Evolutionary conservation across 768 basidiomycete species (phyloP), one percentile per base, ranked within the genome.

Genomic region (Lactarius tabidus): DNA sequence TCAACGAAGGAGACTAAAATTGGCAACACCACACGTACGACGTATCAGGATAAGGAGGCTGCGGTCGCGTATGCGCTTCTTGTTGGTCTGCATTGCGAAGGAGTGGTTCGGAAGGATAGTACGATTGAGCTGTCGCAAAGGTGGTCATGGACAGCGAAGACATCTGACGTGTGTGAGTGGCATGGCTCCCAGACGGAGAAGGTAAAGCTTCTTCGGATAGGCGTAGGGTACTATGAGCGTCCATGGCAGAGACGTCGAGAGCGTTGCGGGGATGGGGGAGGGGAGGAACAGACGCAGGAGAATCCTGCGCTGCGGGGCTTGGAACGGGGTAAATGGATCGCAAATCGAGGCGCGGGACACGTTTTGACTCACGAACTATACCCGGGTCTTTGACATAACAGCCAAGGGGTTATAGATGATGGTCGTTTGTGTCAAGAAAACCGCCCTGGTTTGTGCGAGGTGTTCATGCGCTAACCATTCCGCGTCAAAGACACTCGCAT

Each of bases 41-140:
- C 36, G 72, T 68, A 59, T 80, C 79, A 8, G 80, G 79, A 69
- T 84, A 84, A 28, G 76, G 75, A 26, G 80, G 79, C 64, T 77
- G 76, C 65, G 77, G 76, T 38, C 75, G 74, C 33, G 78, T 68
- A 26, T 77, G 72, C 31, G 77, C 67, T 62, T 78, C 80, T 57
- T 74, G 78, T 62, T 77, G 79, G 3, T 73, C 76, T 18, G 73
- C 45, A 14, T 75, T 55, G 57, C 70, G 70, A n/a, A 76, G 69
- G 26, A 77, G 65, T 12, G 76, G 70, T 60, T 77, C 74, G 51
- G 72, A 73, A 0, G 72, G 74, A 54, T 75, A 73, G 31, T 51
- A 36, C 6, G 75, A 74, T 62, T 72, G 67, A 10, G 76, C 72
- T 28, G 68, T 68, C 26, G 74, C 70, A 15, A 75, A 66, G 20